phyloP scores from a whole-genome alignment of 176 grass and related monocot species.

The Zea mays region Zm-B73-REFERENCE-NAM-5.0 NC_050102.1:139477501-139478000 shows the following conservation, averaged over 20 bases:
- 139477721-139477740: background rate
- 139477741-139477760: background rate
- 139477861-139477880: background rate
- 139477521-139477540: background rate
- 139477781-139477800: constrained; percentile 6
- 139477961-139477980: constrained; percentile 89
- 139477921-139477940: constrained; percentile 76
- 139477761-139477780: background rate
- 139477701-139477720: background rate
- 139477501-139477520: background rate
- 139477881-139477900: background rate
- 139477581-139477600: background rate
- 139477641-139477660: background rate
- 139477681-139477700: background rate
- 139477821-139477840: background rate
- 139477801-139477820: background rate
- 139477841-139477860: background rate
- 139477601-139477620: background rate
- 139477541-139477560: background rate
- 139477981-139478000: constrained; percentile 95
- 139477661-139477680: background rate
- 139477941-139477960: constrained; percentile 95
- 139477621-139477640: background rate
- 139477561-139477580: background rate
- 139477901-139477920: constrained; percentile 68